Evolutionary conservation across 768 basidiomycete species (phyloP).

Genomic region (Tylopilus balloui): DNA sequence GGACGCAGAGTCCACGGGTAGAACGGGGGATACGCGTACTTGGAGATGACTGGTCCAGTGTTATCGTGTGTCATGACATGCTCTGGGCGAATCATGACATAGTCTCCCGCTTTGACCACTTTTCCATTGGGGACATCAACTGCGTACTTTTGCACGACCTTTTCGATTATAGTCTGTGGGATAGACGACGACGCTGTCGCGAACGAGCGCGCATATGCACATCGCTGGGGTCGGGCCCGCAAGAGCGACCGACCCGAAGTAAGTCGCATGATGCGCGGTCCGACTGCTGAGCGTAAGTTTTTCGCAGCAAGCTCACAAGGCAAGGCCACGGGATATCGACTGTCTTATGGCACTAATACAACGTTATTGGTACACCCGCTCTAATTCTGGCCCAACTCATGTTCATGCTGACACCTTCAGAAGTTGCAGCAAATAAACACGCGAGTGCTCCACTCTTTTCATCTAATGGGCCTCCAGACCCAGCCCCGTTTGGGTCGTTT

Average conservation of each 20-base stretch:
- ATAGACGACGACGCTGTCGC: constrained; percentile 33
- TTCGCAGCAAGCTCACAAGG: no score
- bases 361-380: no score
- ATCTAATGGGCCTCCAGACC: no score
- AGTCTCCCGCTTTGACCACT: constrained; percentile 89
- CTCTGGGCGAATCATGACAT: constrained; percentile 98
- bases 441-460: no score
- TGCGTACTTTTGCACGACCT: constrained; percentile 95
- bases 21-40: constrained; percentile 47
- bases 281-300: background rate
- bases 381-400: no score
- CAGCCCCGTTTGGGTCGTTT: no score
- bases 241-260: constrained; percentile 5
- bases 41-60: constrained; percentile 96
- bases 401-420: no score
- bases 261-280: constrained; percentile 11
- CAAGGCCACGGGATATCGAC: no score
- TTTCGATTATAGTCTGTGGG: constrained; percentile 92
- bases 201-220: constrained; percentile 20
- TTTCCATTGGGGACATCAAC: constrained; percentile 82
- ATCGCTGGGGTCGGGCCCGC: constrained; percentile 1
- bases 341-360: no score
- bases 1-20: constrained; percentile 1
- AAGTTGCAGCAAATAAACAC: no score
- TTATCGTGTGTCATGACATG: constrained; percentile 99